Conservation (phyloP, 1,139 yeast genomes). For the Scheffersomyces titani region DNA sequence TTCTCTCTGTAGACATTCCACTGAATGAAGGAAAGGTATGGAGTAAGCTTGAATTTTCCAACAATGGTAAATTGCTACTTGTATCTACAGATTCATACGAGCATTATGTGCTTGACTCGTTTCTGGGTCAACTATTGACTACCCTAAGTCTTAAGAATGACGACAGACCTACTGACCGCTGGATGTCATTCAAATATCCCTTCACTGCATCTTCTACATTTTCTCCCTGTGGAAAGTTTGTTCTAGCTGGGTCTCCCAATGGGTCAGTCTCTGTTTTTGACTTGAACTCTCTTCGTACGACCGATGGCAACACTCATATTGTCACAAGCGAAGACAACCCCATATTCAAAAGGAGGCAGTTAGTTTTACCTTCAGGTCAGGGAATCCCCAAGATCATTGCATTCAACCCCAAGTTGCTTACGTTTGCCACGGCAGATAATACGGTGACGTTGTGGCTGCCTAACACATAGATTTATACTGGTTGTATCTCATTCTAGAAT, state of each 20-base stretch:
- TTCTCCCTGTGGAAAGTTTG: constrained; percentile 79
- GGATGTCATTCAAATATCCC: constrained; percentile 43
- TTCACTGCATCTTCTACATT: constrained; percentile 65
- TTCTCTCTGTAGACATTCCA: constrained; percentile 41
- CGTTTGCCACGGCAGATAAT: constrained; percentile 81
- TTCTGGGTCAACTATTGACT: constrained; percentile 61
- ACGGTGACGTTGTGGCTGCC: constrained; percentile 46
- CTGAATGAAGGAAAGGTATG: constrained; percentile 39
- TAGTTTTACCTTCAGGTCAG: constrained; percentile 26
- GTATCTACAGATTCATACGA: constrained; percentile 55
- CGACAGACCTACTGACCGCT: constrained; percentile 22
- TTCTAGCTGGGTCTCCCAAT: constrained; percentile 56
- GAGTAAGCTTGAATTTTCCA: constrained; percentile 79
- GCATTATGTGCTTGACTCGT: constrained; percentile 72
- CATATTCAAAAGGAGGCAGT: constrained; percentile 22
- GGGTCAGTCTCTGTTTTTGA: constrained; percentile 67
- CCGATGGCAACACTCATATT: constrained; percentile 22
- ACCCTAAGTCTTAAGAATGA: constrained; percentile 32
- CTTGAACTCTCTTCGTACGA: constrained; percentile 36
- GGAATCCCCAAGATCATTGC: constrained; percentile 61
- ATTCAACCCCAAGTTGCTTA: constrained; percentile 77
- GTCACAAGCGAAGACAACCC: constrained; percentile 21
- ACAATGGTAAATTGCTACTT: constrained; percentile 76
- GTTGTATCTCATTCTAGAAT: not conserved
- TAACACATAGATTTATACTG: not conserved